Base-by-base conservation (phyloP, 495 filamentous ascomycete species). In the Viridothelium virens region DNA sequence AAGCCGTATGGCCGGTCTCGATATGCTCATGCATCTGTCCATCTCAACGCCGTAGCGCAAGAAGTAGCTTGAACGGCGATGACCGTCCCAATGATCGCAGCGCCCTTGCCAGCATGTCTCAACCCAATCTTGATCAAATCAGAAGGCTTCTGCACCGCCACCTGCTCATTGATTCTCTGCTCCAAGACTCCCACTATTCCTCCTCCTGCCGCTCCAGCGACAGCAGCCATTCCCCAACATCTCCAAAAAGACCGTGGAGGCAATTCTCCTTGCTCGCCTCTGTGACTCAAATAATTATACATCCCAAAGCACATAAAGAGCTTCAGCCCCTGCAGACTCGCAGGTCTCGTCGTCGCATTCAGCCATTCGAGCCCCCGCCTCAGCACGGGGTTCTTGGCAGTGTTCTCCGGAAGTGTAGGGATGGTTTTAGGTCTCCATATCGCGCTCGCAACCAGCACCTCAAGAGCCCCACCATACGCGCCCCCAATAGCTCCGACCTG, bases 241-340 rank as follows among this genome's bases (percentile, higher is more conserved):
- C 31, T 7, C 53, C 7, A 36, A 59, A 36, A 36, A 1, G 7
- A 0, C 36, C 31, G 48, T 53, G 48, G 16, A n/a, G 5, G 5
- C n/a, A 5, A n/a, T n/a, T 53, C 48, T 14, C 18, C n/a, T 25
- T 53, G 48, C 18, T 36, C 31, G 1, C 18, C 31, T 59, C 3
- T 33, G 31, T 59, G 53, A 59, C 5, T 33, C 18, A 59, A 36
- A 7, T 59, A 34, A 59, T 59, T 36, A 6, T 34, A 59, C 53
- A 14, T 59, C 18, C 31, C 53, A 59, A 59, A 59, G 53, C 31
- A 36, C 53, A 59, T 59, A 6, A 59, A 36, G 6, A 59, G 53
- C 31, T 31, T 11, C 5, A 59, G 7, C 5, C 31, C 53, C 31
- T 36, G 53, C 31, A 59, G 7, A 10, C 53, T 16, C 11, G 31